A percentile compares a stretch with the other conserved stretches of the same genome.
Conservation (phyloP, 2,329 filamentous ascomycete genomes). For the Paraphoma chrysanthemicola region DNA sequence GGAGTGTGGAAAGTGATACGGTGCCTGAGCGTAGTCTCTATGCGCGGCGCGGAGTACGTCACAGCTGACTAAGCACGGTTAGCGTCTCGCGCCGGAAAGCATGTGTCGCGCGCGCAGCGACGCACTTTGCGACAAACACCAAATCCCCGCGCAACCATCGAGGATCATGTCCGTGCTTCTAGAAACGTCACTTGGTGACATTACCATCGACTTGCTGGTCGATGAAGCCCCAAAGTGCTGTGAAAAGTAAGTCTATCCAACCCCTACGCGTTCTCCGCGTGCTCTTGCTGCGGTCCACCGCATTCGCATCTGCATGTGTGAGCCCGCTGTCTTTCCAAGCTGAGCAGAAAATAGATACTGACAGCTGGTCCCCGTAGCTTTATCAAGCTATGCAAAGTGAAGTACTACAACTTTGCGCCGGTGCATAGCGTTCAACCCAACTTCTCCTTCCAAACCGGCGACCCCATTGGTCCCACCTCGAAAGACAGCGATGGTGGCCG, state of each 20-base stretch:
- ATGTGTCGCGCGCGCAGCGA: constrained; percentile 7
- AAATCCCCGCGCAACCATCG: constrained; percentile 15
- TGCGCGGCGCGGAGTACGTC: constrained; percentile 10
- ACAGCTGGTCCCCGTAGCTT: constrained; percentile 71
- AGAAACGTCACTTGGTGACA: constrained; percentile 90
- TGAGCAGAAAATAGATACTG: constrained; percentile 61
- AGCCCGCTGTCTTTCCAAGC: constrained; percentile 49
- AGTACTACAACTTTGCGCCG: constrained; percentile 98
- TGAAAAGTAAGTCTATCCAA: constrained; percentile 77
- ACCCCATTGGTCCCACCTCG: constrained; percentile 87
- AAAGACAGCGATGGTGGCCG: constrained; percentile 88
- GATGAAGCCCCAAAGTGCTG: constrained; percentile 90
- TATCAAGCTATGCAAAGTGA: constrained; percentile 96
- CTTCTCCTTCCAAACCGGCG: constrained; percentile 96
- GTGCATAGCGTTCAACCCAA: constrained; percentile 91
- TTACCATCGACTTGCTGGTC: constrained; percentile 90
- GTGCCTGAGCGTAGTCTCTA: background rate
- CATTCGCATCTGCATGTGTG: constrained; percentile 27
- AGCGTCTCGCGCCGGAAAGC: constrained; percentile 3
- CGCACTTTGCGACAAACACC: constrained; percentile 29
- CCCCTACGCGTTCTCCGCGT: constrained; percentile 17
- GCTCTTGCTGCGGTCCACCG: constrained; percentile 20
- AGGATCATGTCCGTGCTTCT: constrained; percentile 84
- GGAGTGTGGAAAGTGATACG: background rate
- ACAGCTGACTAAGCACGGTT: constrained; percentile 24